These are phyloP conservation scores for Uronychia binucleata DNA, from an alignment of 73 alveolate genomes.

Conservation along the genomic window DNA sequence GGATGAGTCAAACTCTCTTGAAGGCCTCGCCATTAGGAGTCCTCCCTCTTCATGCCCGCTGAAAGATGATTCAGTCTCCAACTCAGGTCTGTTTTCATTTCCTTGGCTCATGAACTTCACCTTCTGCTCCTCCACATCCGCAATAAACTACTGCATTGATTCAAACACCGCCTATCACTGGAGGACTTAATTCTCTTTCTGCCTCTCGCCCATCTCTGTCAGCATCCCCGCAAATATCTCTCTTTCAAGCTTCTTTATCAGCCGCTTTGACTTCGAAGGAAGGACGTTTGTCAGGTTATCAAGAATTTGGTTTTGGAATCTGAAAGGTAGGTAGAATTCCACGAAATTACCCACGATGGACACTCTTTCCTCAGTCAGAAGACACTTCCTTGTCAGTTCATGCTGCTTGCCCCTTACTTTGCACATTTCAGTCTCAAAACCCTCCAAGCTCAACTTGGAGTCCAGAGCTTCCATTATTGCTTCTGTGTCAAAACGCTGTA, in stretches of 20 bases:
- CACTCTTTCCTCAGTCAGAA: neutral
- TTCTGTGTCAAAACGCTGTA: neutral
- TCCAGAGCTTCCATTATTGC: neutral
- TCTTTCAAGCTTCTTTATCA: neutral
- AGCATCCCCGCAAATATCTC: neutral
- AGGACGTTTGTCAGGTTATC: neutral
- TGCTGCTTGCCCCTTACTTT: neutral
- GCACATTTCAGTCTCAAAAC: neutral
- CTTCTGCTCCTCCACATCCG: neutral
- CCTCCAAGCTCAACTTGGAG: neutral
- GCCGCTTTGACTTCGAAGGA: neutral
- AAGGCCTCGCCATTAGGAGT: neutral
- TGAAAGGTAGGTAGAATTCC: neutral
- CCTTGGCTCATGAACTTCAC: neutral
- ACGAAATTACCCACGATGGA: neutral
- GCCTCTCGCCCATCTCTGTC: neutral
- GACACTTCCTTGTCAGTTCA: neutral
- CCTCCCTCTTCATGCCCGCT: neutral
- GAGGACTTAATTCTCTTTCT: neutral
- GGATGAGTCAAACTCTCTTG: neutral
- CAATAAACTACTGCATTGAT: neutral
- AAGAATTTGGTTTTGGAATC: neutral
- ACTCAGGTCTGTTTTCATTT: neutral
- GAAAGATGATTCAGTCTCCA: neutral
- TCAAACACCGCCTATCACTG: neutral